phyloP scores from a whole-genome alignment of 805 yeast genomes.

The Kodamaea kakaduensis region DNA sequence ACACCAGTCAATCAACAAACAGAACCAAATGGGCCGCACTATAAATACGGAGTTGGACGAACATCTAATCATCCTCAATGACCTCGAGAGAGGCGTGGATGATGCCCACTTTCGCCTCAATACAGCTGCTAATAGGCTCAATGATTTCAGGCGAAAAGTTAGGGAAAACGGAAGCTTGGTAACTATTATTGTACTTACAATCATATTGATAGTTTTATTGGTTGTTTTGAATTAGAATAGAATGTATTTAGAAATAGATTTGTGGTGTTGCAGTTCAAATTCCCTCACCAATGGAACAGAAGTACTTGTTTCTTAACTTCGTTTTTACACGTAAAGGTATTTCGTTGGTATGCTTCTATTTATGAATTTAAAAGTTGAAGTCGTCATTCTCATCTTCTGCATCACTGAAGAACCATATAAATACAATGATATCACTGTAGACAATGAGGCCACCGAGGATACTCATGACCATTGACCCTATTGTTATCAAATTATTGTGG shows the following conservation, averaged over 20 bases:
- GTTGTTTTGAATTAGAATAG: conserved; percentile 38
- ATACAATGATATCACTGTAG: conserved; percentile 40
- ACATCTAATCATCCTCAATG: conserved; percentile 38
- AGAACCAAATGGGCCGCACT: conserved; percentile 36
- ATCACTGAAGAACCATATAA: conserved; percentile 45
- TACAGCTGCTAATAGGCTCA: conserved; percentile 28
- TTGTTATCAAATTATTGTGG: conserved; percentile 33
- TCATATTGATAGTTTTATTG: conserved; percentile 36
- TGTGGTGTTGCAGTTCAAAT: no score
- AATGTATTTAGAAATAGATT: no score
- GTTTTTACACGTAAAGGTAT: background rate
- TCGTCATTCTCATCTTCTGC: conserved; percentile 44
- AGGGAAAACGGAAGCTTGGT: conserved; percentile 42
- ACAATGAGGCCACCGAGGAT: conserved; percentile 42
- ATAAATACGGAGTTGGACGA: conserved; percentile 40
- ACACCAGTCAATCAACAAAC: conserved; percentile 32
- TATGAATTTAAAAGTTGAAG: conserved; percentile 32
- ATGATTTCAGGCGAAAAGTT: conserved; percentile 29
- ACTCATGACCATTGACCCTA: conserved; percentile 43
- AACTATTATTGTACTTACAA: conserved; percentile 38
- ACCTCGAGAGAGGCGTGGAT: conserved; percentile 41
- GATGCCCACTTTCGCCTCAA: conserved; percentile 27
- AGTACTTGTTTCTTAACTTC: no score
- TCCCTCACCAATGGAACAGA: no score
- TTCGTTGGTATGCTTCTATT: background rate